Evolutionary conservation across 495 filamentous ascomycete species (phyloP).

Genomic region (Aspergillus campestris): DNA sequence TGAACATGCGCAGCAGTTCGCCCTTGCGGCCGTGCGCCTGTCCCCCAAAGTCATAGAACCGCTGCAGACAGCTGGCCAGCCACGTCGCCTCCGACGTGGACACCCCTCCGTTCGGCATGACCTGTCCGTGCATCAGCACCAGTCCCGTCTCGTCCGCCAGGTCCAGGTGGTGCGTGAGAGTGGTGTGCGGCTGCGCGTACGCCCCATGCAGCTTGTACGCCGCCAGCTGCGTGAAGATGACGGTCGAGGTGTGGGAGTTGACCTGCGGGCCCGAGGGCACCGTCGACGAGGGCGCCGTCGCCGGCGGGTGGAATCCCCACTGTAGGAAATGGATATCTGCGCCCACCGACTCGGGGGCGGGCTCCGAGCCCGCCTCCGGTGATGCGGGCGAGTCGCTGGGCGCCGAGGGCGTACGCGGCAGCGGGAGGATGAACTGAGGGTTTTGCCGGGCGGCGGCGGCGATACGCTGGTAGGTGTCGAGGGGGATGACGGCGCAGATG

Average conservation of each 20-base stretch:
- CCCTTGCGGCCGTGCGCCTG: slow-evolving; percentile 44
- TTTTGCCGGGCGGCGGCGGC: slow-evolving; percentile 56
- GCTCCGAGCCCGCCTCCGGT: slow-evolving; percentile 19
- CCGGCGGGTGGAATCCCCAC: slow-evolving; percentile 75
- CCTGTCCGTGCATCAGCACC: slow-evolving; percentile 75
- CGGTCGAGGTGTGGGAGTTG: slow-evolving; percentile 58
- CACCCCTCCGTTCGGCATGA: slow-evolving; percentile 70
- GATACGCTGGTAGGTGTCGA: slow-evolving; percentile 60
- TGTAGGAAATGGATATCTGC: slow-evolving; percentile 45
- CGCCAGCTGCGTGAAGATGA: slow-evolving; percentile 87
- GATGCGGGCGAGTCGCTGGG: not conserved
- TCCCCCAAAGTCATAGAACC: slow-evolving; percentile 71
- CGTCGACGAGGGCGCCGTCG: slow-evolving; percentile 54
- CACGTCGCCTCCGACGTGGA: slow-evolving; percentile 71
- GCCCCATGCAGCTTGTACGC: slow-evolving; percentile 89
- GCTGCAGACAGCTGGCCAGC: slow-evolving; percentile 89
- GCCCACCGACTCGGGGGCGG: slow-evolving; percentile 9
- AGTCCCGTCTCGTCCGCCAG: slow-evolving; percentile 61
- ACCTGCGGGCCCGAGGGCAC: slow-evolving; percentile 11
- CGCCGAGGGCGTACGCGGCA: slow-evolving; percentile 54
- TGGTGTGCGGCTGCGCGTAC: slow-evolving; percentile 85
- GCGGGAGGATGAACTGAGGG: slow-evolving; percentile 85
- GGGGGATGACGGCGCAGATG: slow-evolving; percentile 73
- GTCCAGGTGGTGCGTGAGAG: slow-evolving; percentile 82
- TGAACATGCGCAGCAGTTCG: slow-evolving; percentile 76